phyloP scores from a whole-genome alignment of 257 asterid genomes.

The Verbena officinalis region DNA sequence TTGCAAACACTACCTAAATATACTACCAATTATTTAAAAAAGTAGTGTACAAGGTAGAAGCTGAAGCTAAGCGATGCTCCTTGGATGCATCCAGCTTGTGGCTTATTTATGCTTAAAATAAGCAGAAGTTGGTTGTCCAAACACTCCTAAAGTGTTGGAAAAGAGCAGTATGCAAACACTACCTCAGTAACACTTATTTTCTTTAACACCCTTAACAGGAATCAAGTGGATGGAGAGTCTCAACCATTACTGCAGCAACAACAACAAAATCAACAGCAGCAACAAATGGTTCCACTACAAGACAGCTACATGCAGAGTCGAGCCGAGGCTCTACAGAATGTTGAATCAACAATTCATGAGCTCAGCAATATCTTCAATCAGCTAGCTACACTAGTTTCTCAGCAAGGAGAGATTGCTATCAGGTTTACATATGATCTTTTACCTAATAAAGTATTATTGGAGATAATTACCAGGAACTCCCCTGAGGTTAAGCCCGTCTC shows the following conservation, averaged over 20 bases:
- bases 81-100: too few species aligned
- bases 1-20: too few species aligned
- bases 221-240: constrained; percentile 54
- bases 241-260: constrained; percentile 73
- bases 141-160: too few species aligned
- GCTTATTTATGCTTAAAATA: too few species aligned
- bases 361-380: constrained; percentile 76
- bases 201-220: constrained; percentile 40
- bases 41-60: too few species aligned
- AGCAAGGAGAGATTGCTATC: constrained; percentile 80
- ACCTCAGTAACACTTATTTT: background rate
- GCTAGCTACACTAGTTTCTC: constrained; percentile 74
- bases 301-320: constrained; percentile 85
- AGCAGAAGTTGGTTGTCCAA: too few species aligned
- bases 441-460: too few species aligned
- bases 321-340: constrained; percentile 77
- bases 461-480: too few species aligned
- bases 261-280: constrained; percentile 64
- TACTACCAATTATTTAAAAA: too few species aligned
- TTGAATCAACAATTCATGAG: constrained; percentile 74
- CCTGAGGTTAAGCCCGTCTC: too few species aligned
- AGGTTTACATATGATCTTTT: constrained; percentile 40
- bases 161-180: too few species aligned
- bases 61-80: too few species aligned
- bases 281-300: constrained; percentile 69